phyloP scores from a whole-genome alignment of 179 eudicot species.

The Corrigiola litoralis region DNA sequence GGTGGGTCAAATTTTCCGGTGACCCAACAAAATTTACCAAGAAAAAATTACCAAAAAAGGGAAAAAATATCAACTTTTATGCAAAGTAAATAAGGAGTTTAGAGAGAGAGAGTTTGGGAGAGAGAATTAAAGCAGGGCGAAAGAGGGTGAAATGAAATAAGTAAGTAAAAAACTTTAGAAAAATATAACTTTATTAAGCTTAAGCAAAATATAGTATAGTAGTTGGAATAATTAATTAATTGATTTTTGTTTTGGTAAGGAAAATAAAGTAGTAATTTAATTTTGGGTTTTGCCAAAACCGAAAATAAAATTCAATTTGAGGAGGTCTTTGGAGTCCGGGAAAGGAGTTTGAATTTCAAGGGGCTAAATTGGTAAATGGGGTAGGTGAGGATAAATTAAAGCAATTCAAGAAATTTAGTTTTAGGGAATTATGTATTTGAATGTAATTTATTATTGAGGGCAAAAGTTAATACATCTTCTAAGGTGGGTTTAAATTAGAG shows the following conservation, averaged over 20 bases:
- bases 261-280: not conserved
- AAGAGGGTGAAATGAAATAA: conserved; percentile 12
- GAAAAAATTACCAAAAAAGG: conserved; percentile 6
- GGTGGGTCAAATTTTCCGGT: conserved; percentile 12
- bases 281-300: conserved; percentile 19
- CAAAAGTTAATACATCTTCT: too few species aligned
- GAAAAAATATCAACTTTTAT: not conserved
- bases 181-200: conserved; percentile 11
- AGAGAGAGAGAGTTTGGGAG: conserved; percentile 10
- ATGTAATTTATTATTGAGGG: too few species aligned
- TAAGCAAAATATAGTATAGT: conserved; percentile 18
- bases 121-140: not conserved
- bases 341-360: conserved; percentile 25
- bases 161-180: conserved; percentile 14
- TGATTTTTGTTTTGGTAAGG: not conserved
- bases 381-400: not conserved
- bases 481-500: too few species aligned
- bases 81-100: not conserved
- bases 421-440: too few species aligned
- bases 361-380: conserved; percentile 13
- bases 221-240: conserved; percentile 17
- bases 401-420: too few species aligned
- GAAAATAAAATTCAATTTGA: conserved; percentile 32
- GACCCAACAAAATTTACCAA: too few species aligned
- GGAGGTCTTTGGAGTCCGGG: conserved; percentile 31